Conservation (phyloP, 768 basidiomycete genomes). For the Strobilomyces echinocephalus region DNA sequence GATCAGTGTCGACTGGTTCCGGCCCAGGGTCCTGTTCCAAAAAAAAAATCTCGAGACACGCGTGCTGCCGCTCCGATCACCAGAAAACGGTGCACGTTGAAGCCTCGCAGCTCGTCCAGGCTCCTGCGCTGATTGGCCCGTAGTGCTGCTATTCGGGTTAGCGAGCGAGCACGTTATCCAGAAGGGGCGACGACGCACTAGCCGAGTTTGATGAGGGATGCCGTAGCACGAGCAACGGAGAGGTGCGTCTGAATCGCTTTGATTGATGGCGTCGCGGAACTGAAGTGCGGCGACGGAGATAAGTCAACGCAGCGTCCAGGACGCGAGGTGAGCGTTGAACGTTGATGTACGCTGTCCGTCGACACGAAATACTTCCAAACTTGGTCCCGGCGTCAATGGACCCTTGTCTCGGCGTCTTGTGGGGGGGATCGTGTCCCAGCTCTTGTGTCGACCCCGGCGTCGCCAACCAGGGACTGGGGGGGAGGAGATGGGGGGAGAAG, state of each 20-base stretch:
- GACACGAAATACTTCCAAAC: not conserved
- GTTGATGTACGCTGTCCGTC: not conserved
- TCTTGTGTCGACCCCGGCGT: conserved; percentile 1
- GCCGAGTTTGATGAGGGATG: too few relatives aligned
- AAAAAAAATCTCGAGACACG: not conserved
- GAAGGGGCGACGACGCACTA: too few relatives aligned
- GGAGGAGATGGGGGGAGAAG: not conserved
- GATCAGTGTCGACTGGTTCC: not conserved
- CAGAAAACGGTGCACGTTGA: conserved; percentile 7
- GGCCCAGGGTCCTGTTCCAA: conserved; percentile 1
- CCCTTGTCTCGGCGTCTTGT: conserved; percentile 18
- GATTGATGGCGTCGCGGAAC: conserved; percentile 14
- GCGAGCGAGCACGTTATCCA: too few relatives aligned
- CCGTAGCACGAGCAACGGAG: too few relatives aligned
- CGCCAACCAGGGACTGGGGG: not conserved
- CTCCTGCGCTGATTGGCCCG: not conserved
- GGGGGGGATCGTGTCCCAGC: not conserved
- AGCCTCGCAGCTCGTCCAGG: conserved; percentile 8
- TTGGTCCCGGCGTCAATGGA: not conserved
- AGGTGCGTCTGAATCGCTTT: too few relatives aligned
- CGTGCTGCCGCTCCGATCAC: conserved; percentile 14
- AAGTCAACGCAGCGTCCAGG: conserved; percentile 10
- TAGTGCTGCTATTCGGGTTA: too few relatives aligned
- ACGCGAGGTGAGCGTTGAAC: conserved; percentile 3
- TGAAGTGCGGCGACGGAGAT: conserved; percentile 21